phyloP scores from a whole-genome alignment of 1,139 yeast species.

The Kodamaea fungicola region DNA sequence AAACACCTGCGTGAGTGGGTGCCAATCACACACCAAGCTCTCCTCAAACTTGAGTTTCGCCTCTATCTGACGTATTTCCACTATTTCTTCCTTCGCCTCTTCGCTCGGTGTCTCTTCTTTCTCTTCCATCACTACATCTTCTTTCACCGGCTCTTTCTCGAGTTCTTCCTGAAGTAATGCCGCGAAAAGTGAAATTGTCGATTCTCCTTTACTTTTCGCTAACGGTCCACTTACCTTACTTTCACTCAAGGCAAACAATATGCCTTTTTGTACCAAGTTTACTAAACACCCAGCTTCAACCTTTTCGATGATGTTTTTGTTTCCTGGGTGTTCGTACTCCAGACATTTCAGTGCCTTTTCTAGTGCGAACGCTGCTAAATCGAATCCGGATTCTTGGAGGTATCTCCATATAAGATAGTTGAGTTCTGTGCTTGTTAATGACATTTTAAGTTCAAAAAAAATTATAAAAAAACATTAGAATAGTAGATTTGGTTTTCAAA shows the following conservation, averaged over 20 bases:
- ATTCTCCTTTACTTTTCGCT: slow-evolving; percentile 9
- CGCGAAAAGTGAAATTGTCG: slow-evolving; percentile 3
- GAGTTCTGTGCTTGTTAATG: slow-evolving; percentile 77
- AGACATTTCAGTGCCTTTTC: slow-evolving; percentile 71
- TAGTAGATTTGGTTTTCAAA: too few species aligned
- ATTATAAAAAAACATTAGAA: too few species aligned
- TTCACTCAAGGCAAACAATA: slow-evolving; percentile 53
- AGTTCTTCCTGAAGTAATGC: slow-evolving; percentile 11
- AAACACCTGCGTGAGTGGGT: slow-evolving; percentile 34
- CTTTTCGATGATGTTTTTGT: slow-evolving; percentile 46
- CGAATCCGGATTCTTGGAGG: slow-evolving; percentile 82
- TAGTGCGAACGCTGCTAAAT: slow-evolving; percentile 76
- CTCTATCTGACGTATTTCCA: slow-evolving; percentile 10
- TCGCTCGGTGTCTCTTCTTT: slow-evolving; percentile 9
- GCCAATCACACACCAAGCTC: slow-evolving; percentile 38
- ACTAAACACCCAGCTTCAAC: slow-evolving; percentile 70
- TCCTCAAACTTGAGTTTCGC: slow-evolving; percentile 24
- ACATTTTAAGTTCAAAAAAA: slow-evolving; percentile 42
- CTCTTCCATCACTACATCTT: slow-evolving; percentile 17
- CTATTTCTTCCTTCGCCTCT: slow-evolving; percentile 11
- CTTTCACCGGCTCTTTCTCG: slow-evolving; percentile 16
- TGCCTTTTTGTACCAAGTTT: slow-evolving; percentile 79
- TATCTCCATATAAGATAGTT: slow-evolving; percentile 94
- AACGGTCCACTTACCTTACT: slow-evolving; percentile 13
- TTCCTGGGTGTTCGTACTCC: slow-evolving; percentile 48